Evolutionary conservation across 352 stramenopile species (phyloP), one percentile per base, ranked within the genome.

Genomic region (Phytophthora lateralis): DNA sequence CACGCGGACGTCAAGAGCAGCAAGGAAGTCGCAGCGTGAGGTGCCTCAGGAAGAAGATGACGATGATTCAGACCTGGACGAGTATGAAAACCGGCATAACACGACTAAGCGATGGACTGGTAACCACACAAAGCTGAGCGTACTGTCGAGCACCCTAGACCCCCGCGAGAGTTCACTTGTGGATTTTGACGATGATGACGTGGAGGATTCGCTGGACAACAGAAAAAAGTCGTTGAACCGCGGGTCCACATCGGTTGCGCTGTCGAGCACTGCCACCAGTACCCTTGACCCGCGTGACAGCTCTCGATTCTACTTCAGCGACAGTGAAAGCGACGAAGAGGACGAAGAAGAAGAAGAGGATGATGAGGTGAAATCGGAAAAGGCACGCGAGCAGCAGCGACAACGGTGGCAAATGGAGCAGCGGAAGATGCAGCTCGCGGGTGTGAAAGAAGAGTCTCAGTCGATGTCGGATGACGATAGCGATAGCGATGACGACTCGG

Each of bases 351-450:
- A 38, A 38, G 32, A 38, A 11, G 48, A 57, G 11, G 45, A 70
- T 37, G 55, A 59, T 6, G 60, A 76, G 15, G 29, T 59, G 2
- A 62, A 66, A 44, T 68, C 48, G 26, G 66, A 75, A 24, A 73
- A 73, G 26, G 49, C 34, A 29, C 60, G 60, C 8, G 65, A 75
- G 37, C 43, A 70, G 29, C 63, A 71, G 45, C 45, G 67, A 48
- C 61, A 75, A 42, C 64, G 73, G 66, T 73, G 69, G 72, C 56
- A 81, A 29, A 65, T 73, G 54, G 53, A 73, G 20, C 63, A 75
- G 43, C 68, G 63, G 37, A 60, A 73, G 20, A 76, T 61, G 60
- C 68, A 73, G 63, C 63, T 76, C 41, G 48, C 44, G 12, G 49
- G 42, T 30, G 73, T 74, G 27, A 60, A 69, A 51, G 66, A 72